Conservation (phyloP, 1,284 basidiomycete species). For the Ustilago curta region DNA sequence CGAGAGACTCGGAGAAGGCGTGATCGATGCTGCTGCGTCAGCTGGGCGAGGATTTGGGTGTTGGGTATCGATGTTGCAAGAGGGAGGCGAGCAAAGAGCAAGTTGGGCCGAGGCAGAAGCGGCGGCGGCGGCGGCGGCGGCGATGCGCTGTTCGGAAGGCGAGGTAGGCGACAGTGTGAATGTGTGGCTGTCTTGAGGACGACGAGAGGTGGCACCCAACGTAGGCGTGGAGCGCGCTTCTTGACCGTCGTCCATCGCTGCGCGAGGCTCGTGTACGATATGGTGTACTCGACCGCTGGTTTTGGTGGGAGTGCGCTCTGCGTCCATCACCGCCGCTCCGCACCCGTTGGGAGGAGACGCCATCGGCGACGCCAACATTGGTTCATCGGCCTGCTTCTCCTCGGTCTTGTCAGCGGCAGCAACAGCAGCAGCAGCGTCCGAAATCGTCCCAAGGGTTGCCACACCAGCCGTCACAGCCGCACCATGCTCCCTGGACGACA, state of each 20-base stretch:
- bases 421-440: neutral
- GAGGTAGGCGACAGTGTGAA: constrained; percentile 36
- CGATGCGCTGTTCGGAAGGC: constrained; percentile 27
- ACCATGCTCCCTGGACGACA: constrained; percentile 8
- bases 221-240: constrained; percentile 31
- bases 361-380: constrained; percentile 23
- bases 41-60: neutral
- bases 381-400: constrained; percentile 12
- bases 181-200: neutral
- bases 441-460: neutral
- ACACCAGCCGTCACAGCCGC: neutral
- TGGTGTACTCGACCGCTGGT: constrained; percentile 4
- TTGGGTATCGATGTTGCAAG: neutral
- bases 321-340: constrained; percentile 7
- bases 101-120: constrained; percentile 18
- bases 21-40: constrained; percentile 6
- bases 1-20: constrained; percentile 33
- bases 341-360: neutral
- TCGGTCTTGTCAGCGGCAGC: neutral
- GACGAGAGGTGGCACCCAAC: constrained; percentile 15
- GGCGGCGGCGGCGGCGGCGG: constrained; percentile 15
- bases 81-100: constrained; percentile 14
- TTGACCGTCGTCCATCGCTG: neutral
- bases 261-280: neutral
- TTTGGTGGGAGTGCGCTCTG: constrained; percentile 49